Conservation (phyloP, 768 basidiomycete species). For the Dentipellis fragilis region DNA sequence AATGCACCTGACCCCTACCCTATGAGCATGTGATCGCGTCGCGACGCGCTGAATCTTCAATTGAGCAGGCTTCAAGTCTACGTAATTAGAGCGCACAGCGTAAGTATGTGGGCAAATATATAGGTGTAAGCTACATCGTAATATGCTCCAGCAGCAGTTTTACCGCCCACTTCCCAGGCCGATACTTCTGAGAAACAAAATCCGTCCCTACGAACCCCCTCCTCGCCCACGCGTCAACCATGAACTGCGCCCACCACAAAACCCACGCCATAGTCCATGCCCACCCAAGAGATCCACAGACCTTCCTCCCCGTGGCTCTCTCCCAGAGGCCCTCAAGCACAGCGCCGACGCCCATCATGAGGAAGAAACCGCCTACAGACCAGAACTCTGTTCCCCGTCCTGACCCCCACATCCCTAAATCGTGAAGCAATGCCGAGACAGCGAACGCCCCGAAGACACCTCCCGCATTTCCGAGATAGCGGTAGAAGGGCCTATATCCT, state of each 20-base stretch:
- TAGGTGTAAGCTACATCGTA: neutral
- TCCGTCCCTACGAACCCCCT: constrained; percentile 1
- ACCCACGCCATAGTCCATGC: constrained; percentile 44
- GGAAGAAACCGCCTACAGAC: constrained; percentile 39
- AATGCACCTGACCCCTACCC: too few species aligned
- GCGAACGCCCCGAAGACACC: constrained; percentile 48
- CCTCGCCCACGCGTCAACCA: constrained; percentile 5
- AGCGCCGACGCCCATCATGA: constrained; percentile 45
- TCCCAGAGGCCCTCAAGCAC: constrained; percentile 40
- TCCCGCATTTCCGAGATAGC: constrained; percentile 37
- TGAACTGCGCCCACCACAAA: constrained; percentile 26
- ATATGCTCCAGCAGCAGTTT: neutral
- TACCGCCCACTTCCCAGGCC: constrained; percentile 2
- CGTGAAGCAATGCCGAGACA: constrained; percentile 51
- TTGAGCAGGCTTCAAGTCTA: too few species aligned
- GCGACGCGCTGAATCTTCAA: too few species aligned
- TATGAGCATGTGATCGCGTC: too few species aligned
- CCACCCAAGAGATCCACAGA: constrained; percentile 38
- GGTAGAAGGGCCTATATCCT: constrained; percentile 23
- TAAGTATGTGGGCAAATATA: neutral
- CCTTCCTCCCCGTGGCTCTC: constrained; percentile 30
- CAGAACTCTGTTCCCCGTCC: constrained; percentile 38
- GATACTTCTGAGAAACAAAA: neutral
- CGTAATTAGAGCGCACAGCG: too few species aligned
- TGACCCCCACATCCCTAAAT: constrained; percentile 49